Evolutionary conservation across 257 asterid species (phyloP), one percentile per base, ranked within the genome.

Genomic region (Anisodus tanguticus): DNA sequence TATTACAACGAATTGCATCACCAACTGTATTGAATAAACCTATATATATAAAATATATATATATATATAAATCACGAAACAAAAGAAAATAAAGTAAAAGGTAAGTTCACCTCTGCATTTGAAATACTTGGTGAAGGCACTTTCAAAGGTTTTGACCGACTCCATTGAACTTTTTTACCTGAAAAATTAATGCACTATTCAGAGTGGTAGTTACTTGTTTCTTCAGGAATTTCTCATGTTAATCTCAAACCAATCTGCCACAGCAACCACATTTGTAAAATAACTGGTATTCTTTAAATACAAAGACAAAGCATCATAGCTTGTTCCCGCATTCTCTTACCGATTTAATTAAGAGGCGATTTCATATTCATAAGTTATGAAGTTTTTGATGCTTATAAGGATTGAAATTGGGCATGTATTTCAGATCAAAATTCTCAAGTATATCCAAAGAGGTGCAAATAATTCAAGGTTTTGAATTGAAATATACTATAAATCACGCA

Each of bases 111-210:
- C 98, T 93, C 94, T 84, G 90, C 76, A 83, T 87, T 93, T 4
- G 91, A 85, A 88, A 87, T 84, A 57, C 88, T 85, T 49, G 93
- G 92, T 31, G 95, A 87, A 77, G 90, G 92, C 49, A 81, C 85
- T 87, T 77, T 93, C 82, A 92, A 85, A 47, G 97, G 90, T 90
- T 91, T 93, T 45, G 97, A 89, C 64, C 91, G 95, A 87, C 87
- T 89, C 95, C 97, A 89, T 26, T 86, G 95, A 76, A 87, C 93
- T 86, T 82, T 91, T 86, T 85, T 93, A 67, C 91, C 98, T 92
- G 86, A 89, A 90, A 89, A 85, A 19, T 17, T 31, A 60, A 82
- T 74, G 81, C 79, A 31, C 71, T 78, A 66, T 67, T 84, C 74
- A 84, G 68, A 81, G 63, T 45, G 45, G 82, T 63, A 57, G 53